phyloP scores from a whole-genome alignment of 371 early-diverging fungal genomes.

The Apophysomyces sp. region DNA sequence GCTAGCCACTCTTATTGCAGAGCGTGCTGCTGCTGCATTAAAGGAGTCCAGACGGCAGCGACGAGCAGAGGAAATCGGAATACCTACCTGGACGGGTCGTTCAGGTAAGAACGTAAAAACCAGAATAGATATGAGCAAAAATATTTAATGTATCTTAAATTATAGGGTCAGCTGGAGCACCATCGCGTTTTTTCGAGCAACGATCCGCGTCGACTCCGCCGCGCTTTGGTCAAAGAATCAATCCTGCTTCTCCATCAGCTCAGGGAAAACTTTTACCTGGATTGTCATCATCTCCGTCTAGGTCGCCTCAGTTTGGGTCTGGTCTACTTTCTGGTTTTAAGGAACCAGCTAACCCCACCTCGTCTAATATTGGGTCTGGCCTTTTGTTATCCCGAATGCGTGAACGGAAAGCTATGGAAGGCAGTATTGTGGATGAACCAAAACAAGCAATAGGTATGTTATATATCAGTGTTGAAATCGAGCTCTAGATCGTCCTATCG shows the following conservation, averaged over 20 bases:
- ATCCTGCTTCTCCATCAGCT: constrained; percentile 17
- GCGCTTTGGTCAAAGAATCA: constrained; percentile 42
- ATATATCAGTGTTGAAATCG: neutral
- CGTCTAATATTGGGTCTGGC: constrained; percentile 22
- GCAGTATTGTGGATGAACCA: neutral
- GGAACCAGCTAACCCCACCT: constrained; percentile 6
- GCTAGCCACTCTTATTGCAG: constrained; percentile 52
- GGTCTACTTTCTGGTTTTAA: constrained; percentile 41
- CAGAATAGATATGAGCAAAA: neutral
- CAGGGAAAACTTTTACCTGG: neutral
- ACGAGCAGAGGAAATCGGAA: constrained; percentile 42
- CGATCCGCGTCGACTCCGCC: constrained; percentile 35
- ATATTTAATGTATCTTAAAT: neutral
- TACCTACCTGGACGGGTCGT: constrained; percentile 73
- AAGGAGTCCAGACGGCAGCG: constrained; percentile 19
- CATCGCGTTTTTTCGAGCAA: constrained; percentile 11
- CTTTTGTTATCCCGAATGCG: constrained; percentile 47
- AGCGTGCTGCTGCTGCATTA: constrained; percentile 55
- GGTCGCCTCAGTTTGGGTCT: constrained; percentile 29
- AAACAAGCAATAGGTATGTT: neutral
- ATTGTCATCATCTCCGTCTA: constrained; percentile 5
- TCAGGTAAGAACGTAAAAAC: constrained; percentile 32
- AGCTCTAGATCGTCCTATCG: too few species aligned
- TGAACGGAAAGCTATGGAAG: constrained; percentile 43
- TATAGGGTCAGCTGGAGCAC: constrained; percentile 53